Base-by-base conservation (phyloP, 345 rosid genomes). In the Bruguiera gymnorhiza region DNA sequence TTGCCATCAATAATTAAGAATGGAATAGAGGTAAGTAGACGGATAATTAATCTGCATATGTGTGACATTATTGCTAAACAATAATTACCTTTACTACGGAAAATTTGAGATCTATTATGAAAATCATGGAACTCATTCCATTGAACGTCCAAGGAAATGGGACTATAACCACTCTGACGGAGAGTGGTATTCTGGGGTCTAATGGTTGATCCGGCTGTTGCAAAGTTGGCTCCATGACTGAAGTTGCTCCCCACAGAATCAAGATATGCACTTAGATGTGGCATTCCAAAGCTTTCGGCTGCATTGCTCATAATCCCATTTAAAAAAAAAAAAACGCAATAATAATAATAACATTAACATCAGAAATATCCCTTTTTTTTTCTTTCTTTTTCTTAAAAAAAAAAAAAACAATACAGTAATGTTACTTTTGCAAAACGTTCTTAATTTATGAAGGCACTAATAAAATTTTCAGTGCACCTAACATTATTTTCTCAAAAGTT, bases 171-270 rank as follows among this genome's bases (percentile, higher is more conserved):
- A 48, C 87, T 81, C 36, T 91, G 91, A 3, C 56, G 83, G 51
- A 89, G 83, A 60, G 94, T 89, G 0, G 86, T 70, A 83, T 91
- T 91, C 66, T 80, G 87, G 48, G 91, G 94, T 74, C 94, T 83
- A 48, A 94, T 79, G 52, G 97, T 89, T 2, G 98, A 94, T 10
- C 96, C 98, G 1, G 95, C 95, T 0, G 97, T 91, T 11, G 98
- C 98, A 26, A 91, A 94, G 79, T 91, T 94, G 70, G 92, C 97
- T 20, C 98, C 98, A 20, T 88, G 85, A 59, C 72, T 85, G 77
- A 91, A 94, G 81, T 89, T 90, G 60, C 84, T 81, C 18, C 98
- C 98, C 20, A 91, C 78, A 0, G 97, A 79, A 32, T 91, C 96
- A 9, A 93, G 89, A 63, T 83, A 91, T 24, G 96, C 92, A 36